Evolutionary conservation across 2,329 filamentous ascomycete genomes (phyloP).

Genomic region (Aspergillus candidus): DNA sequence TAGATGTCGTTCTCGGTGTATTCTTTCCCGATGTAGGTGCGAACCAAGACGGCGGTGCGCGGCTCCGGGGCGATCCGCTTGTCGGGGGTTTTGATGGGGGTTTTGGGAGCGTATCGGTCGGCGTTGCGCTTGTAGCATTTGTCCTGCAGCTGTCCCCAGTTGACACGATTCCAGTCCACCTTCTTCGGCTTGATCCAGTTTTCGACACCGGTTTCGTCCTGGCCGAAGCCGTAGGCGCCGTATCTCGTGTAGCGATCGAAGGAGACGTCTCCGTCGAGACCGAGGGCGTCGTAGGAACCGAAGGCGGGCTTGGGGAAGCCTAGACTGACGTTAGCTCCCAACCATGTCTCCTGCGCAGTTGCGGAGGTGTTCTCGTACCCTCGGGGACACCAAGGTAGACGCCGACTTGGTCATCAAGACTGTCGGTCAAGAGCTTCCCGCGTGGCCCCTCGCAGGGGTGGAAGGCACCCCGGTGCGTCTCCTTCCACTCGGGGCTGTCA

Average conservation of each 20-base stretch:
- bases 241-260: conserved; percentile 64
- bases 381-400: conserved; percentile 45
- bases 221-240: conserved; percentile 44
- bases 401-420: conserved; percentile 56
- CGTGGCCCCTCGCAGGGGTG: conserved; percentile 60
- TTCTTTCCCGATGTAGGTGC: conserved; percentile 75
- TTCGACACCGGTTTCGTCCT: conserved; percentile 14
- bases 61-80: conserved; percentile 33
- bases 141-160: conserved; percentile 65
- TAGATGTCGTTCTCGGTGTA: conserved; percentile 77
- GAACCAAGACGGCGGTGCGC: conserved; percentile 71
- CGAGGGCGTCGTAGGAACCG: conserved; percentile 55
- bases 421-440: conserved; percentile 46
- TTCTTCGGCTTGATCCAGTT: conserved; percentile 16
- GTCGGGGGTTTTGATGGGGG: no score
- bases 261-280: conserved; percentile 57
- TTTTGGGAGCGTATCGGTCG: conserved; percentile 49
- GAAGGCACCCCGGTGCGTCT: conserved; percentile 52
- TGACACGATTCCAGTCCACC: conserved; percentile 54
- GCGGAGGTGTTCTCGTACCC: not conserved
- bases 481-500: conserved; percentile 55
- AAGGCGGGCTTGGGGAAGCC: conserved; percentile 54
- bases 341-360: not conserved
- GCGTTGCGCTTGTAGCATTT: conserved; percentile 61
- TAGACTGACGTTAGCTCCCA: conserved; percentile 39